These are phyloP conservation scores for Kazachstania psychrophila DNA, from an alignment of 805 yeast genomes.

Conservation along the genomic window DNA sequence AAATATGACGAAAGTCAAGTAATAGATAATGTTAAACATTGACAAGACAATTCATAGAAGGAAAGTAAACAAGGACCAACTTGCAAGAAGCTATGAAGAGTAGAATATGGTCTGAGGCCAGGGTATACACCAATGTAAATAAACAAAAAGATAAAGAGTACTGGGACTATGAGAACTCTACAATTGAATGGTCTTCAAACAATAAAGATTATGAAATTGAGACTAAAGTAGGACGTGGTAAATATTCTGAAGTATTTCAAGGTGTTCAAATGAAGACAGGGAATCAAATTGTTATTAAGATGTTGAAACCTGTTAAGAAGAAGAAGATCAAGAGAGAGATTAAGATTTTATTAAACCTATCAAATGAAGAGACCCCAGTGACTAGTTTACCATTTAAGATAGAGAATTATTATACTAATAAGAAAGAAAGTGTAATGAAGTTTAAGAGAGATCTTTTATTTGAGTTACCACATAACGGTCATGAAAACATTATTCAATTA, in stretches of 20 bases:
- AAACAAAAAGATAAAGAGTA: conserved; percentile 57
- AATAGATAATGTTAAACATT: too few relatives aligned
- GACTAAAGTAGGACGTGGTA: conserved; percentile 82
- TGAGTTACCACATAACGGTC: conserved; percentile 29
- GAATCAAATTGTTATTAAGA: conserved; percentile 71
- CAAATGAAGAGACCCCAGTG: conserved; percentile 32
- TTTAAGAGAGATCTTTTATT: conserved; percentile 22
- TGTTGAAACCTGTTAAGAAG: conserved; percentile 84
- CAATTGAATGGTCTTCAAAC: conserved; percentile 52
- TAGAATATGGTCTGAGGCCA: conserved; percentile 37
- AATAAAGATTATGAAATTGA: conserved; percentile 62
- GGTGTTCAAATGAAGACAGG: conserved; percentile 63
- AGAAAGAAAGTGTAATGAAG: conserved; percentile 19
- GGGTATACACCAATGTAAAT: conserved; percentile 72
- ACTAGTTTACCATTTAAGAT: conserved; percentile 18
- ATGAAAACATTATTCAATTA: conserved; percentile 65
- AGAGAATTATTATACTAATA: conserved; percentile 24
- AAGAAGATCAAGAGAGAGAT: conserved; percentile 88
- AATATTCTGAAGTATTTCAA: conserved; percentile 89
- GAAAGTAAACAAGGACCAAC: too few relatives aligned
- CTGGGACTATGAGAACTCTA: conserved; percentile 76
- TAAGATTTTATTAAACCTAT: conserved; percentile 72
- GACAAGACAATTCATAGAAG: too few relatives aligned
- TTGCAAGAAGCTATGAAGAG: conserved; percentile 20
- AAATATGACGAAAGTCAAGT: too few relatives aligned